Base-by-base conservation (phyloP, 768 basidiomycete genomes). In the Lenzites betulinus region DNA sequence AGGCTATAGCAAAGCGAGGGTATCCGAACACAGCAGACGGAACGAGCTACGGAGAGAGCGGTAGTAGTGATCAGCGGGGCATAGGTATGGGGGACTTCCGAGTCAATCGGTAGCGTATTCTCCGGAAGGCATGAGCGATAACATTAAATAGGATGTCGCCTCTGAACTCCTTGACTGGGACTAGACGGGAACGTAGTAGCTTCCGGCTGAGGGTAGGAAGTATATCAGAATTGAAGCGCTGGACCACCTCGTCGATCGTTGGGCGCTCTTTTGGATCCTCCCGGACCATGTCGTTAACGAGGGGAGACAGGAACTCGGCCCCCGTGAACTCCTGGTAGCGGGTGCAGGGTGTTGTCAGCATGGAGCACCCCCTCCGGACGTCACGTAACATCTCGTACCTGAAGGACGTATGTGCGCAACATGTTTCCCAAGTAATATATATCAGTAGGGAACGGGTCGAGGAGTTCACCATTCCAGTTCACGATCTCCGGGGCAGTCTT, bases 241-340 rank as follows among this genome's bases (percentile, higher is more conserved):
- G 25, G 8, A 71, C 65, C 15, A 76, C 75, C 11, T 71, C 59
- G 30, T 69, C 67, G 36, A 73, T 76, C 0, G 54, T 62, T 1
- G 75, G 76, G 1, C 76, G 70, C 28, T 70, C 67, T 4, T 48
- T 35, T 1, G 76, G 75, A 38, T 75, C 71, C 0, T 69, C 63
- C 41, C 72, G 64, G 0, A 69, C 64, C 76, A 78, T 78, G 28
- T 72, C 71, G 2, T 54, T 58, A 0, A 75, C 62, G 4, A 78
- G 67, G 1, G 60, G 60, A 9, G 35, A 15, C 63, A 77, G 71
- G 59, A 77, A 76, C 5, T 74, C 72, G 18, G 76, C 60, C 0
- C 71, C 70, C 3, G 39, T 23, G 25, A 63, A 66, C 28, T 51
- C 58, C 68, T n/a, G n/a, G n/a, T n/a, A n/a, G n/a, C n/a, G n/a